Base-by-base conservation (phyloP, 768 basidiomycete species). In the Kwoniella sp. region DNA sequence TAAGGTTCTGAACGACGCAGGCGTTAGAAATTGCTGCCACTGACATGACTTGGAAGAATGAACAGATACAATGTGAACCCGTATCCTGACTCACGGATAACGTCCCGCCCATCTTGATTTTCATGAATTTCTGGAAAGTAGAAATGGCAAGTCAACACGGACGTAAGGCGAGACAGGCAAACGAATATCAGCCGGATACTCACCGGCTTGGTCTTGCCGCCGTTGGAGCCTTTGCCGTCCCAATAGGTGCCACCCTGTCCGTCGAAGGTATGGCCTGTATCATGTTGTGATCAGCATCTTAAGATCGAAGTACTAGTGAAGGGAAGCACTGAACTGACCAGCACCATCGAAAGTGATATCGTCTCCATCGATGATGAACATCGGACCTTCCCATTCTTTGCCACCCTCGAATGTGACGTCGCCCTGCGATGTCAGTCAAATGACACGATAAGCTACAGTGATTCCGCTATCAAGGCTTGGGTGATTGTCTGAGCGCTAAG, bases 151-250 rank as follows among this genome's bases (percentile, higher is more conserved):
- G 44, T 24, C 10, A 55, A n/a, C 21, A 2, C 33, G 25, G 15
- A 24, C 17, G 17, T 44, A 44, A 44, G 40, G 40, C 19, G 29
- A n/a, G n/a, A n/a, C n/a, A n/a, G n/a, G n/a, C n/a, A n/a, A n/a
- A n/a, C n/a, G n/a, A n/a, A n/a, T n/a, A n/a, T n/a, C n/a, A n/a
- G n/a, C n/a, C n/a, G n/a, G n/a, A n/a, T n/a, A 47, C 56, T n/a
- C 17, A 57, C 57, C 12, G 57, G 57, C n/a, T 58, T 58, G n/a
- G 57, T 58, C n/a, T 58, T 58, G 29, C 57, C 57, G 13, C 57
- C 57, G n/a, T 58, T 58, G 15, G 26, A 29, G 10, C 57, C 57
- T 50, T 58, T 17, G 5, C 57, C 57, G 26, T 58, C 57, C 57
- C 57, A 58, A n/a, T 58, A 58, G 2, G 12, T 50, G 1, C 19